These are phyloP conservation scores for Parafenestella ontariensis DNA, from an alignment of 2,329 filamentous ascomycete species.

Conservation along the genomic window DNA sequence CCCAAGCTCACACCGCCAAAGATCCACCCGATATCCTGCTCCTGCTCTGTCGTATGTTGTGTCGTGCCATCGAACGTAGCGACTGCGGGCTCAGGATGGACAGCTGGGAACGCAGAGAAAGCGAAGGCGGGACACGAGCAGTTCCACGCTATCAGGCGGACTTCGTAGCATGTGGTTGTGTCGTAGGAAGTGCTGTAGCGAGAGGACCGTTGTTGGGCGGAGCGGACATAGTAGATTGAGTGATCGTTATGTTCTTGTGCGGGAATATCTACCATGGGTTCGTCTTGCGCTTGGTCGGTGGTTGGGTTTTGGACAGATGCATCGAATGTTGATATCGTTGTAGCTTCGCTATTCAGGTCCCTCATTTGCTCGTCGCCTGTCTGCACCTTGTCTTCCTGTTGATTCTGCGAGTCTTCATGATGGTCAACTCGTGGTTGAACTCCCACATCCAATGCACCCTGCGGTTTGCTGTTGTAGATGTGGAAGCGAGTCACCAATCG, in stretches of 20 bases:
- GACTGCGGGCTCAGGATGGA: constrained; percentile 15
- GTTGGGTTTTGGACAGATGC: not conserved
- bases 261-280: not conserved
- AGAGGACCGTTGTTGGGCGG: constrained; percentile 56
- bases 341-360: not conserved
- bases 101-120: constrained; percentile 68
- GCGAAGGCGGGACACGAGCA: constrained; percentile 89
- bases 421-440: not conserved
- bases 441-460: not conserved
- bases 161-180: constrained; percentile 64
- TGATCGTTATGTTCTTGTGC: not conserved
- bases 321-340: not conserved
- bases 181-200: constrained; percentile 39
- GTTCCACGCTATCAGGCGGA: constrained; percentile 79
- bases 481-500: constrained; percentile 67
- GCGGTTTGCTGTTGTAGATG: constrained; percentile 8
- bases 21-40: constrained; percentile 11
- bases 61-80: not conserved
- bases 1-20: constrained; percentile 56
- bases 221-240: constrained; percentile 69
- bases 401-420: not conserved
- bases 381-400: not conserved
- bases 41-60: not conserved
- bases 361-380: not conserved
- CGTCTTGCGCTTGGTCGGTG: not conserved